phyloP scores from a whole-genome alignment of 202 grass and related monocot genomes.

The Panicum virgatum region DNA sequence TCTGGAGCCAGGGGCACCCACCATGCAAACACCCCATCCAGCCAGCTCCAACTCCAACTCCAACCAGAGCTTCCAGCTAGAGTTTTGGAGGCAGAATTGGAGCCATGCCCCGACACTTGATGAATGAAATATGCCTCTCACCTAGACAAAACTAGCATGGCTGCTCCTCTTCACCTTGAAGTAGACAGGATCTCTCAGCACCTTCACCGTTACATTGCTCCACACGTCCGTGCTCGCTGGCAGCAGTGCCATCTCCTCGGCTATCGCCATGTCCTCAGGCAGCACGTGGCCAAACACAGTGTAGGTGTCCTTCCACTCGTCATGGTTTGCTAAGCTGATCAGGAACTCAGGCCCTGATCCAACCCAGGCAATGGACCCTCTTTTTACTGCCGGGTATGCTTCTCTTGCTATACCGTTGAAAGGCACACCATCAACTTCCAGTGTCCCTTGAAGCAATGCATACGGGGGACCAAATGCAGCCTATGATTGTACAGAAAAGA shows the following conservation, averaged over 20 bases:
- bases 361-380: constrained; percentile 84
- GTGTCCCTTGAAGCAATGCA: constrained; percentile 81
- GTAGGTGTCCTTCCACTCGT: constrained; percentile 69
- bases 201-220: constrained; percentile 58
- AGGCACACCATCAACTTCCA: constrained; percentile 60
- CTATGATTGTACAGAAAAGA: constrained; percentile 33
- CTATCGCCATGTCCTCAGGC: constrained; percentile 68
- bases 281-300: constrained; percentile 71
- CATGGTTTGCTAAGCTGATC: constrained; percentile 82
- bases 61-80: no score
- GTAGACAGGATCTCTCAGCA: constrained; percentile 58
- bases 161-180: constrained; percentile 58
- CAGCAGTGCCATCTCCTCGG: constrained; percentile 61
- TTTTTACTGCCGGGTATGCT: constrained; percentile 47
- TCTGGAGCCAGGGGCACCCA: no score
- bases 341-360: constrained; percentile 78
- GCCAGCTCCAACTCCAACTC: no score
- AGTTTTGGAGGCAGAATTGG: no score
- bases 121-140: not conserved
- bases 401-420: constrained; percentile 60
- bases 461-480: constrained; percentile 78
- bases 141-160: constrained; percentile 26
- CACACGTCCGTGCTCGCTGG: constrained; percentile 61
- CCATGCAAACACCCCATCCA: no score
- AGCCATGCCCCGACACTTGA: not conserved